Evolutionary conservation across 108 stramenopile species (phyloP), one percentile per base, ranked within the genome.

Genomic region (Fragilaria crotonensis): DNA sequence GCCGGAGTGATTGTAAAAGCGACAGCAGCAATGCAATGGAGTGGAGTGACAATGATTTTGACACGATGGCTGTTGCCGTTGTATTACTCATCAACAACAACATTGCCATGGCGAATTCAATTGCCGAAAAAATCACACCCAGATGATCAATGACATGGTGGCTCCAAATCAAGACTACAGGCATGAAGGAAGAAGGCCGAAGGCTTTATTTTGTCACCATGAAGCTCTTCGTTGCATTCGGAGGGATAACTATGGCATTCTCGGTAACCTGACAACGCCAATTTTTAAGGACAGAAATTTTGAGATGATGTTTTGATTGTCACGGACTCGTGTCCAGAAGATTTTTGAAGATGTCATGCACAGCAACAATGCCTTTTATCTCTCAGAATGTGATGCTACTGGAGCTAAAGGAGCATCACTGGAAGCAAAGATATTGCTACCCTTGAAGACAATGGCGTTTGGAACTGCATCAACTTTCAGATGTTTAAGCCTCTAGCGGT

Each of bases 361-460:
- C 36, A 11, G 11, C 14, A 14, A 41, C 14, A 11, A 14, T 41
- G 7, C 36, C n/a, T 14, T 41, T 14, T 41, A 11, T 14, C 7
- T 11, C 7, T 7, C 14, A 41, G 7, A 11, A 11, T 11, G 11
- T 41, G 28, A 54, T 54, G 27, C 54, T 9, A 11, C 25, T 29
- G 22, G 54, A 17, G n/a, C 5, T 11, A n/a, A 5, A 25, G 28
- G 23, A 17, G 29, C 20, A 21, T 45, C 41, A 9, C 14, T 58
- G n/a, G 41, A 58, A 26, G 41, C 57, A 19, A 45, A 21, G 4
- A 5, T 44, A 11, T 47, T 60, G 21, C 26, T 60, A 9, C 47
- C 59, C 25, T 48, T 60, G 59, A 60, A 60, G 21, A 60, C 59
- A 14, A 9, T 23, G 14, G 47, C 59, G 11, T 47, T 45, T 60